Evolutionary conservation across 2,329 filamentous ascomycete genomes (phyloP), one percentile per base, ranked within the genome.

Genomic region (Ceratocystis alfenasii): DNA sequence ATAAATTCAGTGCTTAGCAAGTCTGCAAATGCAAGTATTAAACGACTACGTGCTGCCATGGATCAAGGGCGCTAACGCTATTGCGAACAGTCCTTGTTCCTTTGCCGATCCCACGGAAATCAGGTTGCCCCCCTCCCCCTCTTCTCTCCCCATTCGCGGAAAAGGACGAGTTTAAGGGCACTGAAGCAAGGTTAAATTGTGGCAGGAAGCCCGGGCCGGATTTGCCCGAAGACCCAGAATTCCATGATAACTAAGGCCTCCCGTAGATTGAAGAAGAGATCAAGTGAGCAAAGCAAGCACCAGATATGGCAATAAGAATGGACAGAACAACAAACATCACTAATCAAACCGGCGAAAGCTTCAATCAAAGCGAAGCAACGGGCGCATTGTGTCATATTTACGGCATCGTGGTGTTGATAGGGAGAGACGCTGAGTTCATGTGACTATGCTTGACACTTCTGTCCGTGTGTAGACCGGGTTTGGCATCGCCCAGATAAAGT

Each of bases 191-290:
- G 17, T 59, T 12, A n/a, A 36, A 59, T 59, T 12, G 15, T 59
- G 17, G 28, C 55, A 59, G 25, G 28, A 53, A 12, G 55, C 15
- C 55, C 55, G 55, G 55, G 28, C 55, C 55, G 55, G 28, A 59
- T 17, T 59, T 59, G 8, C 1, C 55, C 55, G 55, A 36, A 4
- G 7, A 59, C 17, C 55, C n/a, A n/a, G 55, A 59, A 20, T 20
- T 59, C 55, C 36, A 41, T 15, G 36, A 41, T 41, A 59, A 30
- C 12, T 17, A 59, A 6, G 17, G 28, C 5, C 25, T 5, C 17
- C 10, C 33, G 17, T 8, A 59, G 28, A 30, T 33, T 59, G 25
- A 30, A 10, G 12, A 30, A n/a, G 6, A 59, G 7, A 41, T 41
- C 36, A 41, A 41, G 36, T 12, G 36, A 4, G 36, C 36, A 41